Evolutionary conservation across 1,139 yeast genomes (phyloP), one percentile per base, ranked within the genome.

Genomic region (Blastobotrys illinoisensis): DNA sequence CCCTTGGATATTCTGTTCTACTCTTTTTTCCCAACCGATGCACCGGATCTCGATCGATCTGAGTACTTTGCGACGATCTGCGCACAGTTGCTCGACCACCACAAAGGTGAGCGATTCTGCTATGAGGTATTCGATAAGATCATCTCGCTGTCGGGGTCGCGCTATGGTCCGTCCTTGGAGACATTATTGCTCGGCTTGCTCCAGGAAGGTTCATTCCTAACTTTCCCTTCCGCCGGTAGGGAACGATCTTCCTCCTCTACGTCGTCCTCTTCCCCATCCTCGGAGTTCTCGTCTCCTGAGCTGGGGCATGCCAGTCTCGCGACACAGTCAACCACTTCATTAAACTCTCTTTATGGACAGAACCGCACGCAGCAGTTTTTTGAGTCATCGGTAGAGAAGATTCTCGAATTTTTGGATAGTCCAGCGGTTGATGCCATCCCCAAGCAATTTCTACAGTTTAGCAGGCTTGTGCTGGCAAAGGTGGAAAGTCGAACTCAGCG

Each of bases 1-100:
- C 68, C 73, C 1, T 53, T 71, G 26, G 71, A 67, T 28, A 64
- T 70, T 16, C 55, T 71, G 21, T 71, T 65, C 51, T 60, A 67
- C 53, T 65, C 70, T 2, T 55, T 71, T 5, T 63, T 70, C 51
- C 67, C 70, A 6, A 61, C 66, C 20, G 58, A 58, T 16, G 54
- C 63, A 3, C 62, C 64, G 11, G 49, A 55, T 7, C 40, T 56
- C 19, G 66, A 66, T 47, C 59, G 72, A 7, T 58, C 64, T n/a
- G 68, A 66, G 47, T 64, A 67, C 48, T 68, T 71, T 50, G 62
- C 73, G 1, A 63, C 64, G 11, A 58, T 68, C 14, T 60, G 65
- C 49, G 61, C 67, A 0, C 49, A 56, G 5, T 53, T 66, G 13
- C 51, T 66, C 18, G 64, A 62, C 32, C 53, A 59, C 45, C 58